Evolutionary conservation across 1,284 basidiomycete genomes (phyloP), one percentile per base, ranked within the genome.

Genomic region (Pseudozyma sp.): DNA sequence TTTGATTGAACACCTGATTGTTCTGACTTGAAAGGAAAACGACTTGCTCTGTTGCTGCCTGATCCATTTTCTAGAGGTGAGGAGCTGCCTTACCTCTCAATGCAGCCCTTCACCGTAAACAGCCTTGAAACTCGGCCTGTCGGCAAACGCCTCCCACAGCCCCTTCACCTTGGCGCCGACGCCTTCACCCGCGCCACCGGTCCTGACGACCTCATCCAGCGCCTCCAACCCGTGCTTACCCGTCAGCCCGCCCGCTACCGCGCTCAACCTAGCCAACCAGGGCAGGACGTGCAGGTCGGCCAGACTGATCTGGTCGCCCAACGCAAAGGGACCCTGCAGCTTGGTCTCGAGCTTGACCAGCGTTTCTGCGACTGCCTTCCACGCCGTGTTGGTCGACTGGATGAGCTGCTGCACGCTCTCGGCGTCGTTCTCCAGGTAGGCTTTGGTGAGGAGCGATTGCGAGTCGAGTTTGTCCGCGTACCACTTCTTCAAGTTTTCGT

Each of bases 251-350:
- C 10, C 14, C 0, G 64, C 49, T 2, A 73, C 40, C 8, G 61
- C 70, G 9, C 17, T 31, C 24, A 73, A 33, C 29, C 90, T 88
- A 3, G 89, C 86, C 40, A 94, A 83, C 92, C 92, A 96, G 11
- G 89, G 90, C 4, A 89, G 90, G 30, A 94, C 86, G 79, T 94
- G 92, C 54, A 94, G 85, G 81, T 95, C 94, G 3, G 90, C 92
- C 45, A 93, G 86, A 8, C 90, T 92, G 80, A 94, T 84, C 66
- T 92, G 91, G 77, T 84, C 86, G 87, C 93, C 93, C 13, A 94
- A 87, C 0, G 88, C 85, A 80, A 87, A 93, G 1, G 92, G 92
- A 0, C 91, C 92, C 31, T 89, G 87, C 46, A 94, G 87, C 62
- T 89, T 87, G 48, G 87, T 86, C 82, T 89, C 90, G 35, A 90